A percentile compares a stretch with the other conserved stretches of the same genome.
These are phyloP conservation scores for Colletotrichum sp. DNA, from an alignment of 2,329 filamentous ascomycete genomes.

Conservation along the genomic window DNA sequence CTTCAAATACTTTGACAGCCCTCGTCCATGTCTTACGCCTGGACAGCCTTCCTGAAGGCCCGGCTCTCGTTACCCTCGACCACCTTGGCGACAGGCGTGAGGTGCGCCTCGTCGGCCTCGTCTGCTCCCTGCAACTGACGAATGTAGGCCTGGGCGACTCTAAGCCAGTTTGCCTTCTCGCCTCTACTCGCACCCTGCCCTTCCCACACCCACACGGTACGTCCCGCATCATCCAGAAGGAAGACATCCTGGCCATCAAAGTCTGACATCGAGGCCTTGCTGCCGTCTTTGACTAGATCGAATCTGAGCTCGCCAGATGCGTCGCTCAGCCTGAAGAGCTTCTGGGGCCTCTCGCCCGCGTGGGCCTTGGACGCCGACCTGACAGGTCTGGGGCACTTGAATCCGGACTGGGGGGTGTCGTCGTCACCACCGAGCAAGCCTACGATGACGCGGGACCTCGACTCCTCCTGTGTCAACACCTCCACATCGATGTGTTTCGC, in stretches of 20 bases:
- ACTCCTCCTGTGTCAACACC: conserved; percentile 66
- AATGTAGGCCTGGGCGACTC: conserved; percentile 62
- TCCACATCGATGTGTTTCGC: conserved; percentile 70
- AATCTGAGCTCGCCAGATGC: conserved; percentile 62
- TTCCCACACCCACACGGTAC: conserved; percentile 70
- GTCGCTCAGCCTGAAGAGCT: conserved; percentile 69
- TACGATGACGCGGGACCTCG: conserved; percentile 58
- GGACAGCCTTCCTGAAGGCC: conserved; percentile 55
- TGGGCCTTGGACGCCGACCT: conserved; percentile 27
- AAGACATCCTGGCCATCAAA: conserved; percentile 67
- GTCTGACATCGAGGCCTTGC: conserved; percentile 48
- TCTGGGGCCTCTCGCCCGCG: conserved; percentile 33
- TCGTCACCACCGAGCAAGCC: conserved; percentile 58
- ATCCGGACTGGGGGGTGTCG: conserved; percentile 40
- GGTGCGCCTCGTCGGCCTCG: conserved; percentile 38
- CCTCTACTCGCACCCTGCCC: conserved; percentile 60
- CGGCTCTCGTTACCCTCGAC: conserved; percentile 59
- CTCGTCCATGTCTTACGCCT: conserved; percentile 22
- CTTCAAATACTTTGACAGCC: neutral
- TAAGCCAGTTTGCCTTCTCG: conserved; percentile 67
- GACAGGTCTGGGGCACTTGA: conserved; percentile 48
- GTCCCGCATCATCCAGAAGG: conserved; percentile 63
- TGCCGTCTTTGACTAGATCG: conserved; percentile 61
- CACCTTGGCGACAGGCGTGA: conserved; percentile 62
- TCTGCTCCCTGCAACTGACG: conserved; percentile 40